Evolutionary conservation across 2,329 filamentous ascomycete genomes (phyloP), one percentile per base, ranked within the genome.

Genomic region (Colletotrichum shisoi): DNA sequence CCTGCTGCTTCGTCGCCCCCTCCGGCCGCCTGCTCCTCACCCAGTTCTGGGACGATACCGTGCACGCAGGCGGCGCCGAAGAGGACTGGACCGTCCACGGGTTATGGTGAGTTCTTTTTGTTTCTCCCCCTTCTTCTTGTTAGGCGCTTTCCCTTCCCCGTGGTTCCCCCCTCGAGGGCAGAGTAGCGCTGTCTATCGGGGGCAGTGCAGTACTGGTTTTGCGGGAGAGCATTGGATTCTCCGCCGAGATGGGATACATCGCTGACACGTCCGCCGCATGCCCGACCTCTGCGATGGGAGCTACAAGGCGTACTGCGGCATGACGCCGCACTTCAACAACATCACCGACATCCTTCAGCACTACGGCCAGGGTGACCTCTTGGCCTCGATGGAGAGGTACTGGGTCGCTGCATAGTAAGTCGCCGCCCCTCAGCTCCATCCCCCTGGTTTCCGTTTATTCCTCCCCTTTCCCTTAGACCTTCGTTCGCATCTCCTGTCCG

Each of bases 21-120:
- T 78, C 79, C 19, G 80, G 80, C 6, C 74, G 79, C 24, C 70
- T 82, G 62, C 71, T 81, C 53, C 72, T 82, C 42, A 79, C 80
- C 3, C 80, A 81, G 73, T 81, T 81, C 73, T 82, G 80, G 80
- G 80, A 82, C 60, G 71, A 76, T 37, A 70, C 79, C 67, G 72
- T 76, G 21, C 78, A 81, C 66, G 78, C 75, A 4, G 74, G 74
- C 3, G 80, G 79, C n/a, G 71, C 75, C 4, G 79, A 81, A 66
- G 74, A 78, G 64, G 79, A 81, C 63, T 82, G 79, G 80, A 82
- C 80, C 1, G 63, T 82, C 1, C 80, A 80, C 54, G 80, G 80
- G n/a, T 70, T 82, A 37, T 82, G 80, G 80, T 81, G 67, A 37
- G 76, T 70, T 17, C 24, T 11, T 17, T 34, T 11, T 0, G 0